phyloP scores from a whole-genome alignment of 495 filamentous ascomycete species.

The Tuber umbilicatum region DNA sequence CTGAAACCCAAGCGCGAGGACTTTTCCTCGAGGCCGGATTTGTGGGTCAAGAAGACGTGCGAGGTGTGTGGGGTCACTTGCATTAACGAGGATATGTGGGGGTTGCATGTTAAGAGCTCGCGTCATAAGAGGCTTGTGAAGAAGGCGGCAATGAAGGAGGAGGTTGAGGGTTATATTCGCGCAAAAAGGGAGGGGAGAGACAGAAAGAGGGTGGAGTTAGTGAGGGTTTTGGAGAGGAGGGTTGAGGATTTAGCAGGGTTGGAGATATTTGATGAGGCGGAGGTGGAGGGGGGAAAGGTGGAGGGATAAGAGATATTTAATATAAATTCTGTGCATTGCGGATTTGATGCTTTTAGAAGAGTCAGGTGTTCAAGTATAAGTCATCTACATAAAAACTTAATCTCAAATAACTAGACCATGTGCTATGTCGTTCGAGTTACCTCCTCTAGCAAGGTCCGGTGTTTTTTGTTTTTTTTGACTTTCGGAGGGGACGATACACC shows the following conservation, averaged over 20 bases:
- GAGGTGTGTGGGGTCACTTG: constrained; percentile 65
- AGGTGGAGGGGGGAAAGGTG: not conserved
- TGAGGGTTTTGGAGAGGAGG: constrained; percentile 3
- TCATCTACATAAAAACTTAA: not conserved
- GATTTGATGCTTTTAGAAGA: not conserved
- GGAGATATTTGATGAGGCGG: constrained; percentile 1
- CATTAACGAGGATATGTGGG: constrained; percentile 67
- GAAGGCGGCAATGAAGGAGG: constrained; percentile 22
- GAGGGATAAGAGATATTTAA: not conserved
- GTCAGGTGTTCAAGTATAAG: not conserved
- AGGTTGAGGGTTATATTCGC: constrained; percentile 26
- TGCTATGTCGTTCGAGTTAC: too few species aligned
- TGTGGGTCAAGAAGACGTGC: constrained; percentile 55
- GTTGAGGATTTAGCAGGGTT: not conserved
- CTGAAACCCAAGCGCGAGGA: constrained; percentile 50
- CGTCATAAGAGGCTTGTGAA: constrained; percentile 51
- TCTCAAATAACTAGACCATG: too few species aligned
- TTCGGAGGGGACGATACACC: too few species aligned
- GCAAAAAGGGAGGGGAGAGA: constrained; percentile 35
- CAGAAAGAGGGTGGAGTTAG: constrained; percentile 12
- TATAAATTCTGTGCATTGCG: not conserved
- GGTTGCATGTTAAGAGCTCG: constrained; percentile 62
- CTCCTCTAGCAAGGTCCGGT: too few species aligned
- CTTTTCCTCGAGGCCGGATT: constrained; percentile 45
- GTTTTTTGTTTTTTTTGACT: too few species aligned